Evolutionary conservation across 1,284 basidiomycete species (phyloP), one percentile per base, ranked within the genome.

Genomic region (Schizophyllum amplum): DNA sequence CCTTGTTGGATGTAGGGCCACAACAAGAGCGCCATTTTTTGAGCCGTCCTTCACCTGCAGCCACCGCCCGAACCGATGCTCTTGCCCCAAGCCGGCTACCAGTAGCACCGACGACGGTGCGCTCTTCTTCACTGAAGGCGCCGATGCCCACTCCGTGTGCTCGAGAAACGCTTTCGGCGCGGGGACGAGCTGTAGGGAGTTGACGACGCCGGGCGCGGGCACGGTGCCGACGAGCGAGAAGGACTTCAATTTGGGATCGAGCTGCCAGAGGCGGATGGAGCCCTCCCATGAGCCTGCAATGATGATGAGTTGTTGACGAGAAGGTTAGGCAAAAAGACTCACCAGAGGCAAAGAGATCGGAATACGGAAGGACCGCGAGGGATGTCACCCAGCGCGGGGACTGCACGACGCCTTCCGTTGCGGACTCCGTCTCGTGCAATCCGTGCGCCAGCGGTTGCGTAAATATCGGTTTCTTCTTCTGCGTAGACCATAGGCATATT

Each of bases 391-490:
- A 98, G 47, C 96, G 79, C 5, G 97, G 90, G 24, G 86, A 87
- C 47, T 77, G 75, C 47, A 93, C 80, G 26, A 80, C 65, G n/a
- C 90, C 89, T 64, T 91, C 87, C 0, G 84, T 84, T 58, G 85
- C 81, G 5, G 86, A 89, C 5, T 77, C 69, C 17, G 78, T 76
- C 66, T 87, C 81, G 58, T 91, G 80, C 55, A 94, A 74, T 1
- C 97, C 97, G 69, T 99, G 96, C 1, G 93, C 91, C 47, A 96
- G 75, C 4, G 87, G 76, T 52, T 87, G 80, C 0, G 86, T 92
- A 70, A 90, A 98, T 53, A 97, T 75, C 0, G 96, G 93, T 72
- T 99, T 99, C 79, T 99, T 98, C 78, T 95, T 97, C 60, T 84
- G 83, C n/a, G 86, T 92, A 42, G 81, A 83, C 95, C 96, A 99